Percentiles rank a stretch among this genome's conserved stretches.
phyloP scores from a whole-genome alignment of 2,329 filamentous ascomycete species.

The Aspergillus amoenus region DNA sequence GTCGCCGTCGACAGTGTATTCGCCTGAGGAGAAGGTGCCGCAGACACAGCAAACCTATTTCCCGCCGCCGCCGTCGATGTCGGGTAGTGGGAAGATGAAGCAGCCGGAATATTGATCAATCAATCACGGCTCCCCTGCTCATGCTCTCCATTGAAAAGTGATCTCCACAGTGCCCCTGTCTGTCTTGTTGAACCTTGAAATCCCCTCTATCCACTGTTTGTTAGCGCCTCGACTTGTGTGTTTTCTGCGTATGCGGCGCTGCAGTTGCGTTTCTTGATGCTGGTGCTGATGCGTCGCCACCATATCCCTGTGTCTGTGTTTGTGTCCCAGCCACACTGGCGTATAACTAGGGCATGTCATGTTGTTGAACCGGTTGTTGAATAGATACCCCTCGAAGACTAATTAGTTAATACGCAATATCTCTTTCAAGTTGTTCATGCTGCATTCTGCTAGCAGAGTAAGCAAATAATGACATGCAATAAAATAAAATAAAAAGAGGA shows the following conservation, averaged over 20 bases:
- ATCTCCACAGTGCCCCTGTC: no score
- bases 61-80: not conserved
- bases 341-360: not conserved
- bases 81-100: conserved; percentile 3
- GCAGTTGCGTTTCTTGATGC: not conserved
- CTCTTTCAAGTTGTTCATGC: not conserved
- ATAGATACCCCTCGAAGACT: conserved; percentile 4
- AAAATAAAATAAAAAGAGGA: not conserved
- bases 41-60: conserved; percentile 3
- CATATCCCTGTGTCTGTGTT: no score
- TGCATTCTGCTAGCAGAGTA: not conserved
- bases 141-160: no score
- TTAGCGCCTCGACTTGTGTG: not conserved
- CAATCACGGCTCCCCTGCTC: no score
- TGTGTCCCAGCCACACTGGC: not conserved
- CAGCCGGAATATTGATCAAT: not conserved
- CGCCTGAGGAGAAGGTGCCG: conserved; percentile 13
- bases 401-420: not conserved
- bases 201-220: no score
- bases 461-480: not conserved
- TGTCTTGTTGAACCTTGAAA: no score
- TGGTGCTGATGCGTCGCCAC: no score
- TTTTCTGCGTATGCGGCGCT: not conserved
- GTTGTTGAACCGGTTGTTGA: not conserved
- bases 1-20: conserved; percentile 4